Evolutionary conservation across 2,329 filamentous ascomycete species (phyloP).

Genomic region (Scedosporium aurantiacum): DNA sequence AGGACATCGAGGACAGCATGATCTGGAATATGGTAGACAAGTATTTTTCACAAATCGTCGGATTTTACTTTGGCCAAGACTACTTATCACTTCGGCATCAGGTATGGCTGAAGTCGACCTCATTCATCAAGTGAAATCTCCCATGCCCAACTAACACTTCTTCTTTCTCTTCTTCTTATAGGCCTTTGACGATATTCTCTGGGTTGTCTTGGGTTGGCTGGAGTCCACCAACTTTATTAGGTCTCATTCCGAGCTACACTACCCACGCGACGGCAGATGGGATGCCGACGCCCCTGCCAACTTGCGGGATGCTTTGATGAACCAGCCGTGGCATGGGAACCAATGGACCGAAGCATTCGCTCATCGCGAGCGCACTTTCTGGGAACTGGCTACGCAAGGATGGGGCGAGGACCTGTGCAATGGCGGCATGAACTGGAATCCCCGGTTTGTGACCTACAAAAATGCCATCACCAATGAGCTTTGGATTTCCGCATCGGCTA

Average conservation of each 20-base stretch:
- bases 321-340: slow-evolving; percentile 60
- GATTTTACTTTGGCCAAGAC: slow-evolving; percentile 83
- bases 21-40: slow-evolving; percentile 42
- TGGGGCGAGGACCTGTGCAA: slow-evolving; percentile 75
- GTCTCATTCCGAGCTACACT: slow-evolving; percentile 55
- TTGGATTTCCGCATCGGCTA: slow-evolving; percentile 71
- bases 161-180: slow-evolving; percentile 23
- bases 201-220: slow-evolving; percentile 88
- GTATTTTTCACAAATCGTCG: slow-evolving; percentile 66
- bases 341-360: slow-evolving; percentile 69
- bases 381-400: slow-evolving; percentile 64
- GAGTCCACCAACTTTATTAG: slow-evolving; percentile 69
- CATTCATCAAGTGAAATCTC: background rate
- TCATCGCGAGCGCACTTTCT: slow-evolving; percentile 75
- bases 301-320: slow-evolving; percentile 22
- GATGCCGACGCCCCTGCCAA: slow-evolving; percentile 11
- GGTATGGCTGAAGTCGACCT: slow-evolving; percentile 15
- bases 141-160: background rate
- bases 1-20: slow-evolving; percentile 17
- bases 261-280: slow-evolving; percentile 21
- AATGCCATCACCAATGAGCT: slow-evolving; percentile 94
- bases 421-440: slow-evolving; percentile 89
- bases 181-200: slow-evolving; percentile 90
- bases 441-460: slow-evolving; percentile 71
- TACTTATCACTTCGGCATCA: slow-evolving; percentile 58